Conservation (phyloP, 441 rosid genomes). For the Bocquillonia castaneifolia region DNA sequence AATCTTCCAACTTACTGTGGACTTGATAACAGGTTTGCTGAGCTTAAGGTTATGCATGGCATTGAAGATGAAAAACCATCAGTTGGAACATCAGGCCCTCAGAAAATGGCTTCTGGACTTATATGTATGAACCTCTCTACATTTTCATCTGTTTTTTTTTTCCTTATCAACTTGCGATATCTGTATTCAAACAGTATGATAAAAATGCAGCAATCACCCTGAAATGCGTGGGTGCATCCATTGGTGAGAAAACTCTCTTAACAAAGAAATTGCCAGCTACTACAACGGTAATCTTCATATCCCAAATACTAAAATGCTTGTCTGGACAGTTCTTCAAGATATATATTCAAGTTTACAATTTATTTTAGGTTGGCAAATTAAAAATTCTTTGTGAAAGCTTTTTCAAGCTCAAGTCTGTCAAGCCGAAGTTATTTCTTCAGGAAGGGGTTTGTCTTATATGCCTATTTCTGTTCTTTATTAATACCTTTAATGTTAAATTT, state of each 20-base stretch:
- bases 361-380: slow-evolving; percentile 69
- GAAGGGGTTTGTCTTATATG: slow-evolving; percentile 56
- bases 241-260: slow-evolving; percentile 69
- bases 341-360: neutral
- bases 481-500: neutral
- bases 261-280: slow-evolving; percentile 83
- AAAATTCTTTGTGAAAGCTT: slow-evolving; percentile 74
- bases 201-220: slow-evolving; percentile 65
- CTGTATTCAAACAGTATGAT: slow-evolving; percentile 10
- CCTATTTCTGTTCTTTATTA: neutral
- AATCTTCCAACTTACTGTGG: slow-evolving; percentile 9
- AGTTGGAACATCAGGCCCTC: slow-evolving; percentile 50
- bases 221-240: slow-evolving; percentile 75
- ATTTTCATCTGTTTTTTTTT: neutral
- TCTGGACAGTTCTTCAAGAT: neutral
- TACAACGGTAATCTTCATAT: slow-evolving; percentile 50
- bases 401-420: slow-evolving; percentile 59
- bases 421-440: slow-evolving; percentile 53
- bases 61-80: slow-evolving; percentile 72
- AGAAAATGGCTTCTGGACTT: slow-evolving; percentile 79
- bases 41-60: slow-evolving; percentile 69
- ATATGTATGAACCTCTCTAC: slow-evolving; percentile 44
- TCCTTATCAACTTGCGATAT: neutral
- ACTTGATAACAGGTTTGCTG: slow-evolving; percentile 52
- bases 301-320: slow-evolving; percentile 1